Base-by-base conservation (phyloP, 2,329 filamentous ascomycete genomes). In the Ophiostoma montium region DNA sequence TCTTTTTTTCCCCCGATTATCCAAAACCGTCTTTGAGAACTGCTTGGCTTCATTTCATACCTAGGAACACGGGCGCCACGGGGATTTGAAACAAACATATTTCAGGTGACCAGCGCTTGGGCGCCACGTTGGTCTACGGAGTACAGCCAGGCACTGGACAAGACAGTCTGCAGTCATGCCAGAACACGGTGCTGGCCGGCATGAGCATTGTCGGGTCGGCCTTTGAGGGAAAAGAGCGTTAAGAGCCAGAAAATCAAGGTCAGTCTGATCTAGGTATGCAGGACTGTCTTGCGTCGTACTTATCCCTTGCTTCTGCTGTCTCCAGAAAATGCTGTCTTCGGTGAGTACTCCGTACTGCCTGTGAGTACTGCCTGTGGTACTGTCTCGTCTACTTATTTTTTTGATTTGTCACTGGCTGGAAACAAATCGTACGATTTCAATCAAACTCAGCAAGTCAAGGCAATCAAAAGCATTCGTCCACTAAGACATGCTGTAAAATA, bases 191-290 rank as follows among this genome's bases (percentile, higher is more conserved):
- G 50, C 48, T 62, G 13, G 53, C 65, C 47, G 56, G 58, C 45
- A 48, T 68, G 13, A 59, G 63, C 1, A 61, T 64, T 44, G 27
- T 63, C 32, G 60, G 61, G 9, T 46, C 56, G 7, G 53, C 64
- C 13, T 57, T 70, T 52, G 68, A 70, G 57, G 67, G 64, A 64
- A n/a, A 66, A 65, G 59, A 70, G 65, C 51, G 65, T 72, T 21
- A 71, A 71, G 55, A 67, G 49, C 39, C 52, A 51, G 47, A 49
- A 52, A 2, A 18, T 54, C 3, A 48, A 54, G 51, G 30, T 33
- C 23, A 23, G 39, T 5, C 27, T 42, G 39, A 23, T 23, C 13
- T 42, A 30, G 10, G 30, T n/a, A 12, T 15, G 13, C 11, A n/a
- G n/a, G 10, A 33, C 12, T 11, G 31, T 11, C 27, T 23, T 15